Base-by-base conservation (phyloP, 163 green algal species). In the Scenedesmus sp. region DNA sequence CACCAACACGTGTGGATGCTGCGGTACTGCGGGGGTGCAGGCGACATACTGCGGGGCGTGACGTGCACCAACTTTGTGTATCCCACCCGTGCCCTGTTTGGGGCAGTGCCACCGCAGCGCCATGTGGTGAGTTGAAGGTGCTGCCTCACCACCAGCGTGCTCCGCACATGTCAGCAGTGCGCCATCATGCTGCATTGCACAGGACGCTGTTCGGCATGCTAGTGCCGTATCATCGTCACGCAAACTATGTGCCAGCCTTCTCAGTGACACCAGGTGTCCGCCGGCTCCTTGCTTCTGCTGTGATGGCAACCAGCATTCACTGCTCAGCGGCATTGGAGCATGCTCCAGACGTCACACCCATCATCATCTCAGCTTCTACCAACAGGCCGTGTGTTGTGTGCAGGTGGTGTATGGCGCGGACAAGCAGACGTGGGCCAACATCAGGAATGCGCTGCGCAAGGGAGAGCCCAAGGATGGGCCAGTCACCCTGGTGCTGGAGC, bases 41-140 rank as follows among this genome's bases (percentile, higher is more conserved):
- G 96, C 35, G 96, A 98, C 89, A 91, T 98, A 30, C 91, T 98
- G 78, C 93, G 96, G 0, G 96, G 92, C 30, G 92, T 95, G 26
- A 98, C 96, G 3, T 94, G 87, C 68, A 98, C 96, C 61, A 97
- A 95, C 84, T 95, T 98, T 61, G 94, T 97, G 43, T 98, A 97
- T 83, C 92, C 92, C 26, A 94, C 91, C 51, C 87, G 83, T 7
- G 95, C 96, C 44, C 85, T 97, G 6, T 96, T 97, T 79, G 96
- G 96, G 12, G 93, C 93, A 4, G 80, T 94, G 43, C 83, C 90
- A 6, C 96, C 96, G 7, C 85, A 96, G 90, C 87, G 96, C 5
- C 93, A 94, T 40, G 94, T 98, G 9, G 96, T 96, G 73, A 92
- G 92, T 86, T 5, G 5, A 20, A 24, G 15, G 2, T 40, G 30